Base-by-base conservation (phyloP, 306 rosid species). In the Abrus precatorius region DNA sequence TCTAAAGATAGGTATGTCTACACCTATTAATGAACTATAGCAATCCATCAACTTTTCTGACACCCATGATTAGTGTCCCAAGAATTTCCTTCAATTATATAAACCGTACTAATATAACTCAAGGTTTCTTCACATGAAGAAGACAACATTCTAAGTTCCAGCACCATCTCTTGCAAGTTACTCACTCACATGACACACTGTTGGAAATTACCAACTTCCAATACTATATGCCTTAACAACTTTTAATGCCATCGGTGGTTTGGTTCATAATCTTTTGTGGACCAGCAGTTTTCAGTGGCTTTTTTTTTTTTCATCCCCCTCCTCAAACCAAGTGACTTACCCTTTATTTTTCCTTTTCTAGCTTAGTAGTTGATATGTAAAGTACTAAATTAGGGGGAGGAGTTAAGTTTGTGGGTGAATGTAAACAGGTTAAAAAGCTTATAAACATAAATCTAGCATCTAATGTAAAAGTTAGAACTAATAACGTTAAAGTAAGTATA, bases 101-200 rank as follows among this genome's bases (percentile, higher is more conserved):
- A 63, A 28, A 53, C 83, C 70, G 62, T 76, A 81, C 82, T 53
- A 57, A 62, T 84, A 77, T 74, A 52, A 82, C 75, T 70, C 30
- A 57, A 70, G 81, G 50, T 66, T 71, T 54, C 71, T 78, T 72
- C 73, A 79, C 85, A 79, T 86, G 78, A 66, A 48, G 10, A 53
- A 72, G 61, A 82, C 82, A 84, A 82, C 82, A 84, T 79, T 88
- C 90, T n/a, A 68, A 44, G 66, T 75, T 75, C 48, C 60, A 75
- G 36, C 78, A 74, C 40, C 30, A 48, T 28, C 38, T 50, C 74
- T 72, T 68, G 56, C 72, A 75, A 80, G 65, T 30, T 60, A 73
- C 65, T 47, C 74, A 83, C 87, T 47, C 74, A 83, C 89, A 78
- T 69, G 81, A 12, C 78, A 57, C 54, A 64, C 74, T 76, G 78